These are phyloP conservation scores for Trichoderma endophyticum DNA, from an alignment of 2,329 filamentous ascomycete species.

Conservation along the genomic window DNA sequence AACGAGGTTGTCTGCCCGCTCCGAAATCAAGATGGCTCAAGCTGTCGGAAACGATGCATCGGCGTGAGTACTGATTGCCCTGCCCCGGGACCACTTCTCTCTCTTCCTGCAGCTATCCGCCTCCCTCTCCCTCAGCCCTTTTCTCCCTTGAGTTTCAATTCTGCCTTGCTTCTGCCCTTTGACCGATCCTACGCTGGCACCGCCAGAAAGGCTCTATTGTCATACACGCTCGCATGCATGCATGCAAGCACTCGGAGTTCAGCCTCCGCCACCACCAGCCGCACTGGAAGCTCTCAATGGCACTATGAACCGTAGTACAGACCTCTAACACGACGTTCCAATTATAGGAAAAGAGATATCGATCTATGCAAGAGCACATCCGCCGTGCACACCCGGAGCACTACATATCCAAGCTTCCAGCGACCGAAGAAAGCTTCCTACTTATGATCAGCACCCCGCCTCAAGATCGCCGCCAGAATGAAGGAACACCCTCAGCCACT, in stretches of 20 bases:
- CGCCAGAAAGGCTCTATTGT: background rate
- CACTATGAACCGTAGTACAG: background rate
- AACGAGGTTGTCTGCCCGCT: conserved; percentile 97
- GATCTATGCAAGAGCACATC: conserved; percentile 99
- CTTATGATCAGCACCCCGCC: conserved; percentile 93
- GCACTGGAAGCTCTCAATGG: conserved; percentile 13
- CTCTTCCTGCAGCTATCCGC: background rate
- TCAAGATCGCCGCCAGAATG: conserved; percentile 59
- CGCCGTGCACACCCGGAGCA: conserved; percentile 94
- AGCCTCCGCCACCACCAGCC: conserved; percentile 25
- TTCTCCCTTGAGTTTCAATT: background rate
- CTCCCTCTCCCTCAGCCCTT: background rate
- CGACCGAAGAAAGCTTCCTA: conserved; percentile 95
- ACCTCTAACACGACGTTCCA: conserved; percentile 1
- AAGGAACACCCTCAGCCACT: conserved; percentile 32
- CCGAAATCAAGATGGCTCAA: conserved; percentile 92
- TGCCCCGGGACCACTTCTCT: background rate
- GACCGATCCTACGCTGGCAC: background rate
- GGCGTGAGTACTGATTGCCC: conserved; percentile 68
- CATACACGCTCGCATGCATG: background rate
- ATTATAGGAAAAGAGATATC: conserved; percentile 83
- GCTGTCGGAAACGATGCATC: conserved; percentile 95
- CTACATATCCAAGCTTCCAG: conserved; percentile 96
- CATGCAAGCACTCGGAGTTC: background rate
- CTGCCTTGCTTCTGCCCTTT: background rate